These are phyloP conservation scores for Podosphaera leucotricha DNA, from an alignment of 2,329 filamentous ascomycete species.

Conservation along the genomic window DNA sequence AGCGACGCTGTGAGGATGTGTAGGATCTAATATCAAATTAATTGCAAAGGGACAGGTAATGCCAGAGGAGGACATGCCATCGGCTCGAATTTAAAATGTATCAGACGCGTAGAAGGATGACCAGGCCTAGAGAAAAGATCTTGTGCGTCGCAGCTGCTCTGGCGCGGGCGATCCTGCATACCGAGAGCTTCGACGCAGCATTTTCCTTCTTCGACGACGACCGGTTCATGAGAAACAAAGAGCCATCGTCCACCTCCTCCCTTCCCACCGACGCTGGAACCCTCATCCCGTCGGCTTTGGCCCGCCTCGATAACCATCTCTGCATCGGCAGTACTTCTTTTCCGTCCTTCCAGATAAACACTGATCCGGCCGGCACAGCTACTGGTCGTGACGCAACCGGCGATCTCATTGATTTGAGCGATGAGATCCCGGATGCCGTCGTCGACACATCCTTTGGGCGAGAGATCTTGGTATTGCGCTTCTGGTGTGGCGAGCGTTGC, in stretches of 20 bases:
- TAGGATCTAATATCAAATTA: conserved; percentile 38
- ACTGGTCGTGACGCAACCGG: conserved; percentile 72
- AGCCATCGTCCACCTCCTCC: conserved; percentile 68
- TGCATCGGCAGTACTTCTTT: conserved; percentile 9
- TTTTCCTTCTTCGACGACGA: conserved; percentile 16
- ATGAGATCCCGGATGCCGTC: conserved; percentile 56
- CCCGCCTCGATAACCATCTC: background rate
- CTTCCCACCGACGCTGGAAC: conserved; percentile 55
- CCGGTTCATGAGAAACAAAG: conserved; percentile 63
- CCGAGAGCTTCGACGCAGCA: conserved; percentile 18
- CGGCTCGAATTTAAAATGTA: conserved; percentile 85
- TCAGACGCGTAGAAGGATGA: conserved; percentile 20
- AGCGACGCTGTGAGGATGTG: conserved; percentile 63
- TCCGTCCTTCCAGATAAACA: conserved; percentile 65
- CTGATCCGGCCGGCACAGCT: conserved; percentile 76
- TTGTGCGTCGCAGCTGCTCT: background rate
- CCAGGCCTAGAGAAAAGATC: background rate
- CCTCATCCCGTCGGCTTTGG: conserved; percentile 2
- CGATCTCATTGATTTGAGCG: conserved; percentile 46
- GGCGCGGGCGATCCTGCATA: conserved; percentile 12
- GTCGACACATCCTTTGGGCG: conserved; percentile 76
- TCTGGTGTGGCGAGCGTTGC: conserved; percentile 43
- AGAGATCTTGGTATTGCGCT: conserved; percentile 55
- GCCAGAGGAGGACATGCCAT: conserved; percentile 38
- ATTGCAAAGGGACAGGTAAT: background rate